Conservation (phyloP, 495 filamentous ascomycete genomes). For the Cladorrhinum samala region DNA sequence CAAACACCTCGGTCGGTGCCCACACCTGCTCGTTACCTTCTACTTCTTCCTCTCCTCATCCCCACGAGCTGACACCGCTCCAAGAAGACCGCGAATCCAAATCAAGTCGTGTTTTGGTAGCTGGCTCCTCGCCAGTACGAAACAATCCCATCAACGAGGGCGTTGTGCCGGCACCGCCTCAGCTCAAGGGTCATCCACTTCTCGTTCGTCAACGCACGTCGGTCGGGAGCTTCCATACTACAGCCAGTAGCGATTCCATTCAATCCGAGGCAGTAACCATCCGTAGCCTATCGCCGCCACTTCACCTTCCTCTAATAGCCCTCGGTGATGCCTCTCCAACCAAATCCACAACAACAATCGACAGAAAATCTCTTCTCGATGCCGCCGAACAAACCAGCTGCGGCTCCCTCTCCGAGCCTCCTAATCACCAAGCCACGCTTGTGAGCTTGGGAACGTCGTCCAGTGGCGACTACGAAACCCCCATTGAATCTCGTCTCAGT, state of each 20-base stretch:
- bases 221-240: not conserved
- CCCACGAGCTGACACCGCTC: conserved; percentile 12
- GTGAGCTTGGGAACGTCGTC: not conserved
- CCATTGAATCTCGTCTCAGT: too few species aligned
- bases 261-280: conserved; percentile 5
- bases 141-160: too few species aligned
- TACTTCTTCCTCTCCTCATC: conserved; percentile 2
- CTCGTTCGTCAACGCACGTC: not conserved
- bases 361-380: not conserved
- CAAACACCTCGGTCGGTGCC: conserved; percentile 12
- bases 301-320: too few species aligned
- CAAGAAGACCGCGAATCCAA: conserved; percentile 7
- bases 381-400: not conserved
- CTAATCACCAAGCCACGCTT: not conserved
- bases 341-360: too few species aligned
- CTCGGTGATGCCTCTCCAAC: too few species aligned
- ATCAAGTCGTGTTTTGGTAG: not conserved
- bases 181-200: not conserved
- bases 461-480: too few species aligned
- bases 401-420: not conserved
- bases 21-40: conserved; percentile 1
- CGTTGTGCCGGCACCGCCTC: too few species aligned
- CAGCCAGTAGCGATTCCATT: conserved; percentile 1
- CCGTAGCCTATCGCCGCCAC: not conserved
- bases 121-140: not conserved